A percentile compares a stretch with the other conserved stretches of the same genome.
phyloP scores from a whole-genome alignment of 2,329 filamentous ascomycete species.

The Metarhizium sp. region DNA sequence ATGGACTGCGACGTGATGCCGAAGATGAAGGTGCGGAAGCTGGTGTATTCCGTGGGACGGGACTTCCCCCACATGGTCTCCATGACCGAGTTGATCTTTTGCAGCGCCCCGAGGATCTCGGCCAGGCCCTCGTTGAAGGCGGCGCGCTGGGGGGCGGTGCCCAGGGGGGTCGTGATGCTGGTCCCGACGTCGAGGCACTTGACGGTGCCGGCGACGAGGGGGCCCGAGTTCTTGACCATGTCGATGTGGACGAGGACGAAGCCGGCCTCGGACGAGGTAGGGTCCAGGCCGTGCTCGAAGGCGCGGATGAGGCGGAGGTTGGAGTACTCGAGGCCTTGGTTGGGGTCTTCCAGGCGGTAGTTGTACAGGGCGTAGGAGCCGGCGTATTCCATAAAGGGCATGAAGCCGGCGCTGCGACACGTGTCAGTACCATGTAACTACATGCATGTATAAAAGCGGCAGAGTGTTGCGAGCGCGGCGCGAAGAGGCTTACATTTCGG shows the following conservation, averaged over 20 bases:
- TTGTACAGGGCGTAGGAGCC: conserved; percentile 62
- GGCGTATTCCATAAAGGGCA: conserved; percentile 85
- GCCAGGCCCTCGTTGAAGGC: conserved; percentile 56
- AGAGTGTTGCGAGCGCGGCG: neutral
- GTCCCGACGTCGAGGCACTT: conserved; percentile 50
- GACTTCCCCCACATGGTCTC: conserved; percentile 89
- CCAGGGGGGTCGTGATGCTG: conserved; percentile 17
- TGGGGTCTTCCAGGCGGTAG: conserved; percentile 51
- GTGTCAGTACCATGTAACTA: too few species aligned
- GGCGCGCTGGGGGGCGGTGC: conserved; percentile 30
- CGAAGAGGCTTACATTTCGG: conserved; percentile 61
- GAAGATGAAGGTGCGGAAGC: conserved; percentile 94
- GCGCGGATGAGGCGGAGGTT: conserved; percentile 80
- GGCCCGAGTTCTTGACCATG: conserved; percentile 83
- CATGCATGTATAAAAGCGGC: too few species aligned
- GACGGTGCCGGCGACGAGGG: conserved; percentile 64
- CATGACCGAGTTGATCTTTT: conserved; percentile 70
- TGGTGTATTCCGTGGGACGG: conserved; percentile 73
- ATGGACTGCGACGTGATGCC: conserved; percentile 89
- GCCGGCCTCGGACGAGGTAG: conserved; percentile 79
- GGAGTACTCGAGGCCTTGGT: conserved; percentile 47
- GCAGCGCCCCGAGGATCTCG: conserved; percentile 48
- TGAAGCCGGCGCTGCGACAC: conserved; percentile 53
- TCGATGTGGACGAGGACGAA: conserved; percentile 95
- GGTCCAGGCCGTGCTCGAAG: conserved; percentile 84